Base-by-base conservation (phyloP, 257 asterid species). In the Apocynum venetum region DNA sequence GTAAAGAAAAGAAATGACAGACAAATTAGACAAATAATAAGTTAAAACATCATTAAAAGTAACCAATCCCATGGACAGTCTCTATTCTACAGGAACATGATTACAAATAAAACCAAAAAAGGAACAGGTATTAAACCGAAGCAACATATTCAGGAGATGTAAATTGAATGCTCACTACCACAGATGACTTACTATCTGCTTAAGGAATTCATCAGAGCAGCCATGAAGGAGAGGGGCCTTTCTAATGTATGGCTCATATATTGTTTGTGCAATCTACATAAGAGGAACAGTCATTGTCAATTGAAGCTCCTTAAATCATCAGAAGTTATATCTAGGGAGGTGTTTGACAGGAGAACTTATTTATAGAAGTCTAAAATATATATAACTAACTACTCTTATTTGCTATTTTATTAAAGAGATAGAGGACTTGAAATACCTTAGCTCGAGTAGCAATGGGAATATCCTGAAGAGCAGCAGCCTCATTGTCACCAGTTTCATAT, bases 381-480 rank as follows among this genome's bases (percentile, higher is more conserved):
- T 56, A 31, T 0, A 56, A 63, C 25, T 3, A 78, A 47, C 4
- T 9, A 65, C 43, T n/a, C 61, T 40, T 63, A 19, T 44, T 52
- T 60, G 38, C 44, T 41, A 52, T 48, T 51, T 31, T 40, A n/a
- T 12, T 9, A 44, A 48, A 78, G 38, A 71, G 55, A 78, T 31
- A n/a, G 36, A 25, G 63, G 17, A 57, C 47, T 46, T 31, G 25
- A 6, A 79, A 43, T 78, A 90, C 96, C 92, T 89, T 89, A 76
- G 90, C 83, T 55, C 91, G 88, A 59, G 87, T 80, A 65, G 97
- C 84, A 49, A 82, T 83, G 31, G 97, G 97, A 74, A 91, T 87
- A 81, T 86, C 90, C 74, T 81, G 88, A 80, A 91, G 90, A 76
- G 87, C 85, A 76, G 92, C 76, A 19, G 85, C 84, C 46, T 83